A percentile compares a stretch with the other conserved stretches of the same genome.
Evolutionary conservation across 202 grass and related monocot species (phyloP).

Genomic region (Panicum virgatum): DNA sequence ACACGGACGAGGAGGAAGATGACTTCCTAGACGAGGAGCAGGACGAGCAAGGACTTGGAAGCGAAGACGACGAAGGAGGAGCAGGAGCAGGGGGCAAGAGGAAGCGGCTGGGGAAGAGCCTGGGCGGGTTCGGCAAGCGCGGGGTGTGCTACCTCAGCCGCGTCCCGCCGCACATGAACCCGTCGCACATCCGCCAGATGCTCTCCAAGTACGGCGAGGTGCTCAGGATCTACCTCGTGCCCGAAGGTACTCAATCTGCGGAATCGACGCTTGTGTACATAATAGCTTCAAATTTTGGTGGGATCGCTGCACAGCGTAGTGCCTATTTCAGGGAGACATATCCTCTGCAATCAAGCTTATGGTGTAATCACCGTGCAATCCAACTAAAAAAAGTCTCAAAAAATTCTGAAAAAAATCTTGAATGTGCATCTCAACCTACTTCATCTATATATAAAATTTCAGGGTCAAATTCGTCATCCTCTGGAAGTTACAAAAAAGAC

Average conservation of each 20-base stretch:
- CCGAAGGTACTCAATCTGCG: constrained; percentile 52
- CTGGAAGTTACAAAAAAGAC: no score
- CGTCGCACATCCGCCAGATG: constrained; percentile 82
- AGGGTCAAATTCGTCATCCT: no score
- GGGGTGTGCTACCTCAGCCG: constrained; percentile 93
- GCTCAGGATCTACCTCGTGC: constrained; percentile 80
- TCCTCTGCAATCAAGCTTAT: no score
- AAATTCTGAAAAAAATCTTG: no score
- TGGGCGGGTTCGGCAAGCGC: constrained; percentile 47
- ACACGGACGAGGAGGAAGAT: constrained; percentile 23
- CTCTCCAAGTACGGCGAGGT: constrained; percentile 86
- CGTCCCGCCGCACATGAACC: constrained; percentile 88
- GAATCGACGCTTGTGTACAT: not conserved
- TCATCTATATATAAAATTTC: no score
- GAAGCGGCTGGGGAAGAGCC: constrained; percentile 36
- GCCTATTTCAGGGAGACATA: no score
- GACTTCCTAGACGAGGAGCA: not conserved
- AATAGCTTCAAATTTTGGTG: not conserved
- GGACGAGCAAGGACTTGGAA: constrained; percentile 11
- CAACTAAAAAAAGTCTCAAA: no score
- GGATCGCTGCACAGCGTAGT: not conserved
- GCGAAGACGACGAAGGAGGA: constrained; percentile 27
- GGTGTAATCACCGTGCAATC: no score
- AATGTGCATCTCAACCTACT: no score
- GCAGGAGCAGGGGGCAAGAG: constrained; percentile 15